These are phyloP conservation scores for Rubus parviflorus DNA, from an alignment of 306 rosid genomes.

Conservation along the genomic window DNA sequence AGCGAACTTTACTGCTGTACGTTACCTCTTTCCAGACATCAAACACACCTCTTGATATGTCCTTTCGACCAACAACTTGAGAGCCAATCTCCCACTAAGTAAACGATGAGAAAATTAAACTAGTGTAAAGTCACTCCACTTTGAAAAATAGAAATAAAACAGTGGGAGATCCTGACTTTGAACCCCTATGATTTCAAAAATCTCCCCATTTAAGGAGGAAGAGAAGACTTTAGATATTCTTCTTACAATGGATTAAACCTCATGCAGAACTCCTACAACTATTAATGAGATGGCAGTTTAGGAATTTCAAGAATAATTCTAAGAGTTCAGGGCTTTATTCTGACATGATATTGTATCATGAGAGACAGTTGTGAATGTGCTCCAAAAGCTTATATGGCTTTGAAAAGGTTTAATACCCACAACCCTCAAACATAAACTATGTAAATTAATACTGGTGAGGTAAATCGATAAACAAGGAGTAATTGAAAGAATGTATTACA, in stretches of 20 bases:
- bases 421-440: constrained; percentile 1
- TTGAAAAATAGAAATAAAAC: background rate
- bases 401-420: background rate
- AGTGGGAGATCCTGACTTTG: background rate
- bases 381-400: background rate
- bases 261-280: background rate
- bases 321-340: background rate
- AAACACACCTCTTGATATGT: constrained; percentile 60
- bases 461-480: background rate
- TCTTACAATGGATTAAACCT: background rate
- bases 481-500: background rate
- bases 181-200: background rate
- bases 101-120: constrained; percentile 21
- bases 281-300: background rate
- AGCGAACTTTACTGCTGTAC: constrained; percentile 11
- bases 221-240: background rate
- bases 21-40: constrained; percentile 93
- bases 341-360: background rate
- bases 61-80: constrained; percentile 94
- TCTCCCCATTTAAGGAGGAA: background rate
- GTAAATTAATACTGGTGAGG: background rate
- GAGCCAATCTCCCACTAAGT: constrained; percentile 74
- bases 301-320: background rate
- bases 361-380: background rate
- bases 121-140: background rate